Evolutionary conservation across 495 filamentous ascomycete genomes (phyloP).

Genomic region (Talaromyces trachyspermus): DNA sequence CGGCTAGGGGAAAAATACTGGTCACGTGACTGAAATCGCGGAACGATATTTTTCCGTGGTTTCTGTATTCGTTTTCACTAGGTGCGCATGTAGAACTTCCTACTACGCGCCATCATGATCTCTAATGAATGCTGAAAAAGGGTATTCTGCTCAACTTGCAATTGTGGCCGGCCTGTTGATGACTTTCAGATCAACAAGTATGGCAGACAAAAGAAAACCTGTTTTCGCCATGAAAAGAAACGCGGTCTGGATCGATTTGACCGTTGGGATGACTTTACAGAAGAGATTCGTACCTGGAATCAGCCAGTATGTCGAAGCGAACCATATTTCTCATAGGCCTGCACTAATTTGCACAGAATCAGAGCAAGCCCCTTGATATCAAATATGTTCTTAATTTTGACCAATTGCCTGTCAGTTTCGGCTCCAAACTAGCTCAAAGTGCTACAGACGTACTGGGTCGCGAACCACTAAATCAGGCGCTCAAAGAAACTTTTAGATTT

Average conservation of each 20-base stretch:
- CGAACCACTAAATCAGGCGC: not conserved
- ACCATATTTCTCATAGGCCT: not conserved
- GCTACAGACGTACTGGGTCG: not conserved
- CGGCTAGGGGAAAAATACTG: too few relatives aligned
- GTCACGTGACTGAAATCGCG: too few relatives aligned
- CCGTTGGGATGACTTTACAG: conserved; percentile 3
- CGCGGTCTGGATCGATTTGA: not conserved
- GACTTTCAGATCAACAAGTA: conserved; percentile 3
- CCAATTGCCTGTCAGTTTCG: not conserved
- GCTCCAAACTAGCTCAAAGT: not conserved
- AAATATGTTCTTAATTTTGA: not conserved
- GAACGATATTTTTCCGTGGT: too few relatives aligned
- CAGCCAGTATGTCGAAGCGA: conserved; percentile 2
- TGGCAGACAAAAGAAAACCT: conserved; percentile 2
- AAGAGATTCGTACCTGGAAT: not conserved
- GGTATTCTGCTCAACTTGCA: not conserved
- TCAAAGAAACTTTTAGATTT: not conserved
- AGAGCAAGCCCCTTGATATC: not conserved
- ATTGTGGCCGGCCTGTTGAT: not conserved
- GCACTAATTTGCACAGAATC: not conserved
- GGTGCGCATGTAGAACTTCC: too few relatives aligned
- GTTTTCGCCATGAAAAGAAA: not conserved
- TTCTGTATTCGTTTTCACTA: too few relatives aligned
- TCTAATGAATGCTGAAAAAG: too few relatives aligned
- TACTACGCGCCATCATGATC: too few relatives aligned